Conservation (phyloP, 306 rosid genomes). For the Hylodesmum podocarpum region DNA sequence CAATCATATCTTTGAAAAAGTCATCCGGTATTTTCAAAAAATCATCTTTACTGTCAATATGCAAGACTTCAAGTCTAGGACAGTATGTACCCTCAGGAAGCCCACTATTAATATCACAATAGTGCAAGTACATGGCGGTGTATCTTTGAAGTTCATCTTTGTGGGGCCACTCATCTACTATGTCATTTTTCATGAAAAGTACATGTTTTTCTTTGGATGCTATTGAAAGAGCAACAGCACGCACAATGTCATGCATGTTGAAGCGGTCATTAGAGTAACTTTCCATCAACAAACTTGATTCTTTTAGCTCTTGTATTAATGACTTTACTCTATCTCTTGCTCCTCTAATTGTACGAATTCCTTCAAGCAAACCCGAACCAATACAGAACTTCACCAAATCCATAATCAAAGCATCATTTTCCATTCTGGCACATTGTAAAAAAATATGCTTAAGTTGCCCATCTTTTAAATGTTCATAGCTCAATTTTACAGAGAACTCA, state of each 20-base stretch:
- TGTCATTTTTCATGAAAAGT: background rate
- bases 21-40: background rate
- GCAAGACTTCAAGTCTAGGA: background rate
- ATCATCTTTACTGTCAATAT: background rate
- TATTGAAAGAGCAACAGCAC: slow-evolving; percentile 22
- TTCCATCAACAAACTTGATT: background rate
- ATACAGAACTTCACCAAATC: slow-evolving; percentile 16
- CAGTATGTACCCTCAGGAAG: background rate
- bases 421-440: slow-evolving; percentile 18
- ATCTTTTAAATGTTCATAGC: slow-evolving; percentile 21
- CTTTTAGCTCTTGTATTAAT: background rate
- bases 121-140: background rate
- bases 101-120: background rate
- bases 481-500: slow-evolving; percentile 3
- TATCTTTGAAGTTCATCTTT: slow-evolving; percentile 4
- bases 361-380: slow-evolving; percentile 5
- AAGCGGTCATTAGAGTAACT: background rate
- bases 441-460: background rate
- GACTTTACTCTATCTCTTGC: background rate
- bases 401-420: background rate
- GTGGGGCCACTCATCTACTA: slow-evolving; percentile 22
- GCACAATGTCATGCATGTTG: slow-evolving; percentile 19
- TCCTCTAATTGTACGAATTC: background rate
- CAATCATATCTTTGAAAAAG: background rate
- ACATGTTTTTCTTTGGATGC: background rate